Evolutionary conservation across 1,284 basidiomycete species (phyloP).

Genomic region (Termitomyces sp.): DNA sequence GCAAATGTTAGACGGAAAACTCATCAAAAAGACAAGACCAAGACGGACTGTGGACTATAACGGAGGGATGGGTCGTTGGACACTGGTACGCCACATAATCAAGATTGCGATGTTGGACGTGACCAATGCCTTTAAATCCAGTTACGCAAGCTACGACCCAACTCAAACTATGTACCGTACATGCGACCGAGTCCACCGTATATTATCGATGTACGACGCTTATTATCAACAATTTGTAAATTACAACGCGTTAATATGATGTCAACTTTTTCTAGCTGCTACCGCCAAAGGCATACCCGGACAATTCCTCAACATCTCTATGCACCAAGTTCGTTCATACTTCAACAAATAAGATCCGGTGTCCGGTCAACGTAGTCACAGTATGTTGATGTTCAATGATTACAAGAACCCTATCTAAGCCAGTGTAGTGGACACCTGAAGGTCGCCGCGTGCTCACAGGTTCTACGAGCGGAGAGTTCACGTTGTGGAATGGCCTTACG

Average conservation of each 20-base stretch:
- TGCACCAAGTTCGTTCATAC: constrained; percentile 97
- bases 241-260: constrained; percentile 14
- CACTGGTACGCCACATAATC: constrained; percentile 52
- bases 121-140: constrained; percentile 25
- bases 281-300: constrained; percentile 86
- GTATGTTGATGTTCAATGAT: constrained; percentile 41
- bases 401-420: constrained; percentile 6
- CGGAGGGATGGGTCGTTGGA: constrained; percentile 81
- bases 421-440: constrained; percentile 89
- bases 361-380: constrained; percentile 92
- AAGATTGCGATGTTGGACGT: background rate
- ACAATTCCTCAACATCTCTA: constrained; percentile 86
- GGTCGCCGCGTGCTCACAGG: constrained; percentile 90
- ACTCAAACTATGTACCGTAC: constrained; percentile 67
- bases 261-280: constrained; percentile 58
- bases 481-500: constrained; percentile 97
- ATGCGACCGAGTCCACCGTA: constrained; percentile 80
- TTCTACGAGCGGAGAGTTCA: constrained; percentile 96
- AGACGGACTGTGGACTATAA: constrained; percentile 93
- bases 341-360: constrained; percentile 96
- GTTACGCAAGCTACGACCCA: constrained; percentile 73
- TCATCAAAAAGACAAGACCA: constrained; percentile 87
- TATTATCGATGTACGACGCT: constrained; percentile 68
- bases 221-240: constrained; percentile 14
- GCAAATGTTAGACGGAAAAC: constrained; percentile 66